Evolutionary conservation across 2,329 filamentous ascomycete genomes (phyloP), one percentile per base, ranked within the genome.

Genomic region (Fusarium sp.): DNA sequence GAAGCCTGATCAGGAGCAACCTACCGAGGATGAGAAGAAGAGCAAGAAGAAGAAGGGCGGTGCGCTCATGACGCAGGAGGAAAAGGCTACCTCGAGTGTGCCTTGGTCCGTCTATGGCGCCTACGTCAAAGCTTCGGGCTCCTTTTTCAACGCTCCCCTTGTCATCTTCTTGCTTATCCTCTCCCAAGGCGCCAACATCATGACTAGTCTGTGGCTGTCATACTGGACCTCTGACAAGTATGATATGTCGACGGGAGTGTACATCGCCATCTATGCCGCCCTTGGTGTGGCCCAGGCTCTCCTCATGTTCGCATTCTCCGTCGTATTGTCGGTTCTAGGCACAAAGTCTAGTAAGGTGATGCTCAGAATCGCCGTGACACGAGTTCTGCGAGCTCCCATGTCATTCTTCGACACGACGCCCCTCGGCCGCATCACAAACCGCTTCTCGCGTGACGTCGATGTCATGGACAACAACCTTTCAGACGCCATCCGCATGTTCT

Each of bases 401-500:
- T 93, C 94, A 6, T 98, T 98, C 85, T 98, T 98, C 84, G 97
- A 99, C 79, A 98, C 97, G 0, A 98, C 97, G 1, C 97, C 97
- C 0, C 88, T 98, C 1, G 97, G 97, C 23, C 93, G 96, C 41
- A 98, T 98, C 81, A 98, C 95, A 25, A 98, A 98, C 82, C 94
- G 97, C 18, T 98, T 98, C 84, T 97, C 95, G 35, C 93, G 96
- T 76, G 97, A 99, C 79, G 94, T 98, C 45, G 95, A 98, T 79
- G 94, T 97, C 66, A 97, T 98, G 95, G 97, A 98, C 84, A 98
- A 98, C 82, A 94, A 92, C 67, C 85, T 98, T 50, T 93, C 93
- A 0, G 96, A 98, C 78, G 93, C 94, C 5, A 94, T 98, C 84
- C 91, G 96, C 74, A 97, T 98, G 92, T 98, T 96, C 85, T 92